Evolutionary conservation across 495 filamentous ascomycete species (phyloP).

Genomic region (Clohesyomyces aquaticus): DNA sequence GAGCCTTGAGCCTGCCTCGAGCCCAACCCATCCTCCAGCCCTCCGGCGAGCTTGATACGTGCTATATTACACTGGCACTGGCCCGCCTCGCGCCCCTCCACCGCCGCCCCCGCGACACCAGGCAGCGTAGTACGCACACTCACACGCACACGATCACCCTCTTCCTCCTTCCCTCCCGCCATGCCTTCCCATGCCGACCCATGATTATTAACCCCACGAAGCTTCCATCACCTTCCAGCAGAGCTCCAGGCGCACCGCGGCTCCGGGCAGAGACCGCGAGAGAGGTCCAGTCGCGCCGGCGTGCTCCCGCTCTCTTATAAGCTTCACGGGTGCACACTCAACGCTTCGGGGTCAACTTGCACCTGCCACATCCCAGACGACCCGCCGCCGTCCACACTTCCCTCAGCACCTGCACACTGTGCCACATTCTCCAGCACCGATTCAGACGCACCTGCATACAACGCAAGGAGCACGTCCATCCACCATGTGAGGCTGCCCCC

Average conservation of each 20-base stretch:
- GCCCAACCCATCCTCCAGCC: conserved; percentile 18
- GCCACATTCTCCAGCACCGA: conserved; percentile 34
- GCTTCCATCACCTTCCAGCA: conserved; percentile 34
- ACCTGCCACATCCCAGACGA: conserved; percentile 23
- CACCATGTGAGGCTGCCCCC: neutral
- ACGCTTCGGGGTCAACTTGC: conserved; percentile 20
- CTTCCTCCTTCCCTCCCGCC: conserved; percentile 3
- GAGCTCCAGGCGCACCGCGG: neutral
- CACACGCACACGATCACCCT: conserved; percentile 4
- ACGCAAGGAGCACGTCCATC: conserved; percentile 34
- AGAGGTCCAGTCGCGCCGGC: neutral
- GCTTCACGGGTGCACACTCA: conserved; percentile 6
- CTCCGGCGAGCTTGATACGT: neutral
- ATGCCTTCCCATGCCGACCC: conserved; percentile 12
- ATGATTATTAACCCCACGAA: conserved; percentile 36
- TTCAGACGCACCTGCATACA: conserved; percentile 41
- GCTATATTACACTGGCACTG: conserved; percentile 18
- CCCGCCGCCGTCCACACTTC: conserved; percentile 18
- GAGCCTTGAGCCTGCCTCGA: conserved; percentile 16
- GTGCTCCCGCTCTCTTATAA: conserved; percentile 13
- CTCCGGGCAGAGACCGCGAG: neutral
- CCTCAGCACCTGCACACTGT: conserved; percentile 34
- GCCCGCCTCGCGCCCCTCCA: neutral
- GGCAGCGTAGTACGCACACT: conserved; percentile 5
- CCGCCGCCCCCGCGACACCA: neutral